These are phyloP conservation scores for Pichia kluyveri DNA, from an alignment of 805 yeast species.

Conservation along the genomic window DNA sequence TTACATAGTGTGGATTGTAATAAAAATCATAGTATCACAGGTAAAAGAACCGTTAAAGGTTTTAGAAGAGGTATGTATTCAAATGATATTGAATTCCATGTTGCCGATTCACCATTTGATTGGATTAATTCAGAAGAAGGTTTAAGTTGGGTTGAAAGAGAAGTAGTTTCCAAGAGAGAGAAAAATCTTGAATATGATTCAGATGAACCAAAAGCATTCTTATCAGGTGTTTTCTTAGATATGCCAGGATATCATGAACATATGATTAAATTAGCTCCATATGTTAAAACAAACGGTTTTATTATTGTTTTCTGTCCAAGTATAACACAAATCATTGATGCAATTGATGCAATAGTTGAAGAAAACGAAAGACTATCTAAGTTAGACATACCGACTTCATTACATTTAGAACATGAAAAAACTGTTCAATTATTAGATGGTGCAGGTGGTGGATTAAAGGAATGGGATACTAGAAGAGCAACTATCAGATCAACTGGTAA, in stretches of 20 bases:
- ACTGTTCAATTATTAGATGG: slow-evolving; percentile 38
- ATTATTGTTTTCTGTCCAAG: slow-evolving; percentile 40
- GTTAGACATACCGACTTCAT: slow-evolving; percentile 1
- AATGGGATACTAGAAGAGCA: slow-evolving; percentile 40
- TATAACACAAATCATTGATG: slow-evolving; percentile 37
- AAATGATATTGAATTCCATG: slow-evolving; percentile 37
- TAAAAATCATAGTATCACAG: slow-evolving; percentile 32
- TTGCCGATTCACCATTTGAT: slow-evolving; percentile 30
- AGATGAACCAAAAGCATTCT: slow-evolving; percentile 20
- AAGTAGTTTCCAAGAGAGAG: slow-evolving; percentile 8
- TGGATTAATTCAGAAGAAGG: slow-evolving; percentile 28
- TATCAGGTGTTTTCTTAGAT: slow-evolving; percentile 38
- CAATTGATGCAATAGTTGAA: slow-evolving; percentile 23
- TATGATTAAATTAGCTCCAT: slow-evolving; percentile 24
- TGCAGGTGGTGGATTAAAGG: slow-evolving; percentile 42
- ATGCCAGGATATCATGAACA: slow-evolving; percentile 35
- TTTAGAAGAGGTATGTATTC: slow-evolving; percentile 35
- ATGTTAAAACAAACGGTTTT: slow-evolving; percentile 33
- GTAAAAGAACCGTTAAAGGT: slow-evolving; percentile 29
- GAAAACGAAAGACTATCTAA: slow-evolving; percentile 6
- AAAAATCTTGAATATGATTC: slow-evolving; percentile 14
- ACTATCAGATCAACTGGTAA: slow-evolving; percentile 32
- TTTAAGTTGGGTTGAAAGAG: slow-evolving; percentile 15
- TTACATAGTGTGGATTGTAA: slow-evolving; percentile 38
- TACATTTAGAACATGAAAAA: slow-evolving; percentile 17